phyloP scores from a whole-genome alignment of 768 basidiomycete genomes.

The Boletus edulis region DNA sequence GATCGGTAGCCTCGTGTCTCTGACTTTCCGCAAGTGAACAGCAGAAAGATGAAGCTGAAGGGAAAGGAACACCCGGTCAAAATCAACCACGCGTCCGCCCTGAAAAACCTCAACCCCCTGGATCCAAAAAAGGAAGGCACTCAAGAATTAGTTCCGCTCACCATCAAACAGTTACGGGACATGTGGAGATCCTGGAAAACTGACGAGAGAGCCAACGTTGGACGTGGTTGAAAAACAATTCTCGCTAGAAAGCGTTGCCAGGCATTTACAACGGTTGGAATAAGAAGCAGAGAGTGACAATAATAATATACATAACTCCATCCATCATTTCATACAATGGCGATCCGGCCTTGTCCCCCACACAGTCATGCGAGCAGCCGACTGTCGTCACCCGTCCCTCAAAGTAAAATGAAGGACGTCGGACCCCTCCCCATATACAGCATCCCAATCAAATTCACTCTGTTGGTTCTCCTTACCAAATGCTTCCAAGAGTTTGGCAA shows the following conservation, averaged over 20 bases:
- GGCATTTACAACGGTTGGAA: constrained; percentile 14
- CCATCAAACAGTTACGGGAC: constrained; percentile 23
- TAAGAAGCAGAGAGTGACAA: not conserved
- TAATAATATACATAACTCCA: constrained; percentile 20
- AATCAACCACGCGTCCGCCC: constrained; percentile 31
- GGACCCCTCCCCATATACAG: constrained; percentile 61
- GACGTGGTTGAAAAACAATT: not conserved
- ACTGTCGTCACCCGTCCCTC: constrained; percentile 16
- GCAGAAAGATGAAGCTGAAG: constrained; percentile 24
- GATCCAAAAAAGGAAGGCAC: constrained; percentile 29
- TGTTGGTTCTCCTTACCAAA: constrained; percentile 76
- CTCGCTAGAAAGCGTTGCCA: constrained; percentile 22
- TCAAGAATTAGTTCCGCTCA: constrained; percentile 24
- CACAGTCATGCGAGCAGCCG: constrained; percentile 5
- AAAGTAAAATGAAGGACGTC: constrained; percentile 61
- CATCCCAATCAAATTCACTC: constrained; percentile 70
- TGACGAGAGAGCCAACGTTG: not conserved
- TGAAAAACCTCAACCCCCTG: constrained; percentile 33
- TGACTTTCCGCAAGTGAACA: constrained; percentile 39
- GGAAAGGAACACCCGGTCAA: constrained; percentile 17
- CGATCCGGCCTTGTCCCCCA: constrained; percentile 15
- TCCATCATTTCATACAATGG: constrained; percentile 20
- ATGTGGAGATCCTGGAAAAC: not conserved
- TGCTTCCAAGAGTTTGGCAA: constrained; percentile 48
- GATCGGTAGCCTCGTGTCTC: constrained; percentile 48